These are phyloP conservation scores for Eimeria zaria DNA, from an alignment of 169 alveolate species.

Conservation along the genomic window DNA sequence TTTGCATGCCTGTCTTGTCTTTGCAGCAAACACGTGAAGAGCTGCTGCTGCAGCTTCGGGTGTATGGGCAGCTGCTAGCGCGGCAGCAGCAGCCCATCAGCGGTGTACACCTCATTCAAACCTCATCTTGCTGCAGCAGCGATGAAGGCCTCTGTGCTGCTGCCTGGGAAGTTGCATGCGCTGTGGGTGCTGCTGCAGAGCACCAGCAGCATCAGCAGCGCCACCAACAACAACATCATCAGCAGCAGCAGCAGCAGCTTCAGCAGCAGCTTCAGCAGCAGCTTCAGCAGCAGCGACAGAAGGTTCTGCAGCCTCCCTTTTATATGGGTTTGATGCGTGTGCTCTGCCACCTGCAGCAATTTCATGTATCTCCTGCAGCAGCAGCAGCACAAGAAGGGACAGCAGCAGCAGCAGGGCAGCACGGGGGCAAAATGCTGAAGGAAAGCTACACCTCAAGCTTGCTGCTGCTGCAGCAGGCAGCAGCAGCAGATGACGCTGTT, in stretches of 20 bases:
- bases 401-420: constrained; percentile 40
- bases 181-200: constrained; percentile 14
- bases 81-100: constrained; percentile 40
- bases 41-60: constrained; percentile 57
- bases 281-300: not conserved
- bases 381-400: constrained; percentile 32
- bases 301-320: not conserved
- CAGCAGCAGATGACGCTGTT: constrained; percentile 24
- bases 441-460: constrained; percentile 29
- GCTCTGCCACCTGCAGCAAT: constrained; percentile 30
- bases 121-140: constrained; percentile 8
- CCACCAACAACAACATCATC: no score
- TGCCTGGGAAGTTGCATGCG: not conserved
- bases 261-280: not conserved
- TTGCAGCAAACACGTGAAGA: constrained; percentile 33
- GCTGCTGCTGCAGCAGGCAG: constrained; percentile 44
- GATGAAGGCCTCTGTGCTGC: not conserved
- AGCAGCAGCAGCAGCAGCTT: no score
- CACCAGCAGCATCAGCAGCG: no score
- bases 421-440: not conserved
- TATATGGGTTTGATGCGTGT: constrained; percentile 29
- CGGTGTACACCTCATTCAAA: not conserved
- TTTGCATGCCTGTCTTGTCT: not conserved
- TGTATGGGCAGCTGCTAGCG: constrained; percentile 29
- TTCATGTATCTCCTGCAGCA: constrained; percentile 26